Base-by-base conservation (phyloP, 1,284 basidiomycete species). In the Leccinum insigne region DNA sequence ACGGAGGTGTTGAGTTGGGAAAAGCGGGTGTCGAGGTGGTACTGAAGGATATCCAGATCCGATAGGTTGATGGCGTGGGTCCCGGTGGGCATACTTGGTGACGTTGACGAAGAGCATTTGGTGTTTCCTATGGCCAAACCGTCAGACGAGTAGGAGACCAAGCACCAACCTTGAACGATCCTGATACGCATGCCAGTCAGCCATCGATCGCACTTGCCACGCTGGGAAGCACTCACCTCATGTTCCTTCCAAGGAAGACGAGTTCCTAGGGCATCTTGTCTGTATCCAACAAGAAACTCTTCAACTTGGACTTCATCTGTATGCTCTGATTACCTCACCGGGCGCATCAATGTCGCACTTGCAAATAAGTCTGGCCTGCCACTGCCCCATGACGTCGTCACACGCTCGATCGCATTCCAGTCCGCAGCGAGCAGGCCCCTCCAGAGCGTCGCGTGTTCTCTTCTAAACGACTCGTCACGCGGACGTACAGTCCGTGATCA, bases 11-110 rank as follows among this genome's bases (percentile, higher is more conserved):
- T 38, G 38, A 35, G 89, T 83, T 99, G 97, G 42, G 95, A 93
- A 78, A 99, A 99, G 66, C 98, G 95, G 18, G 96, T 98, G 79
- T 99, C 98, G 67, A 99, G 91, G 80, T 99, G 95, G 72, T 95
- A 95, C 77, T 98, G 93, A 58, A 99, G 91, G 18, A 93, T 98
- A 72, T 99, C 98, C 38, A 96, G 87, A 78, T 99, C 97, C 67
- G 93, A 90, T 60, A 99, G 90, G 82, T 99, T 99, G 86, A 99
- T 97, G n/a, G 96, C 87, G 78, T 99, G 95, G 16, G 92, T 5
- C 86, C 78, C 99, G 96, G 79, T 98, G 92, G 6, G 94, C 85
- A 80, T 98, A 98, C 81, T 98, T 99, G 68, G 95, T 92, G 66
- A 98, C 95, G 73, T 98, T 98, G 71, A 93, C 81, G 61, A 99